phyloP scores from a whole-genome alignment of 2,329 filamentous ascomycete genomes.

The Pleochaeta shiraiana region DNA sequence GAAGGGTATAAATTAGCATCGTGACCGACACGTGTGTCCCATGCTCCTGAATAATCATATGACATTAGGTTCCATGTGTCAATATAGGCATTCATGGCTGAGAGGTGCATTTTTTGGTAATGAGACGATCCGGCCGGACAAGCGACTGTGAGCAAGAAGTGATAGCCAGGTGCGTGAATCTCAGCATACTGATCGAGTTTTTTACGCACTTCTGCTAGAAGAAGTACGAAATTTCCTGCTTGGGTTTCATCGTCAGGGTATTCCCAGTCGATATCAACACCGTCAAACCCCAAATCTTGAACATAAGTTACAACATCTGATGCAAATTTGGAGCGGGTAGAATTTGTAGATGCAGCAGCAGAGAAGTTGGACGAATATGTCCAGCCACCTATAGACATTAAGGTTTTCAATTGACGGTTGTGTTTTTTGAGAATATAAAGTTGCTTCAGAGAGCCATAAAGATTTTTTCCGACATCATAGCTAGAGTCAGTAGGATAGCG shows the following conservation, averaged over 20 bases:
- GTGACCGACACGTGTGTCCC: conserved; percentile 41
- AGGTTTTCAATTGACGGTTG: conserved; percentile 54
- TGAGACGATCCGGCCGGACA: conserved; percentile 26
- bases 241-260: conserved; percentile 8
- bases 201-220: conserved; percentile 13
- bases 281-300: conserved; percentile 10
- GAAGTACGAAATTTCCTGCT: conserved; percentile 11
- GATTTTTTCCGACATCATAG: conserved; percentile 48
- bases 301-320: conserved; percentile 8
- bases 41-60: conserved; percentile 50
- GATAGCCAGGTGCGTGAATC: conserved; percentile 24
- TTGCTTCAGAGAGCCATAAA: conserved; percentile 66
- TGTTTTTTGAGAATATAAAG: conserved; percentile 55
- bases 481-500: conserved; percentile 49
- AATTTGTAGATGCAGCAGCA: conserved; percentile 36
- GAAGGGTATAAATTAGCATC: conserved; percentile 48
- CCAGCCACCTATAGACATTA: conserved; percentile 72
- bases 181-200: conserved; percentile 29
- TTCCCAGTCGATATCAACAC: conserved; percentile 13
- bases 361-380: conserved; percentile 64
- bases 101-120: conserved; percentile 26
- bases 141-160: conserved; percentile 32
- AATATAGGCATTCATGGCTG: conserved; percentile 24
- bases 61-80: conserved; percentile 42
- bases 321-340: conserved; percentile 17